Percentiles rank a stretch among this genome's conserved stretches.
These are phyloP conservation scores for Coemansia sp. DNA, from an alignment of 192 early-diverging fungal species.

Conservation along the genomic window DNA sequence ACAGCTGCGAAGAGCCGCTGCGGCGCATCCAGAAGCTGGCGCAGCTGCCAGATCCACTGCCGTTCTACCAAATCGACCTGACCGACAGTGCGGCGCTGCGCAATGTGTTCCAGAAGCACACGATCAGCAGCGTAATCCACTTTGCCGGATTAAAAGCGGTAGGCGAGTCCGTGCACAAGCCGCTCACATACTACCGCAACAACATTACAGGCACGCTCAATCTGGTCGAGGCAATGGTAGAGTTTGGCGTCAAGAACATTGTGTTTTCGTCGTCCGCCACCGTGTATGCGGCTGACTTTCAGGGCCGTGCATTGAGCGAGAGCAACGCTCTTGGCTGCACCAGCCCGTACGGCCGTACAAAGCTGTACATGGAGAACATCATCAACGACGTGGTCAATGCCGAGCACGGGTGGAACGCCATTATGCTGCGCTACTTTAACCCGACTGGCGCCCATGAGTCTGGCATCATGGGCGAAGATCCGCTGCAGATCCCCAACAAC, in stretches of 20 bases:
- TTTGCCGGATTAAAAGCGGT: constrained; percentile 89
- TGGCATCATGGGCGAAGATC: constrained; percentile 91
- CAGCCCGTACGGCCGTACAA: constrained; percentile 96
- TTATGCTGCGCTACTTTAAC: constrained; percentile 89
- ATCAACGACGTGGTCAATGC: constrained; percentile 71
- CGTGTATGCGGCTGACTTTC: constrained; percentile 71
- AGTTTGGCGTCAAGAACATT: constrained; percentile 79
- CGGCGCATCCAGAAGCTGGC: constrained; percentile 66
- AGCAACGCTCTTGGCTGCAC: constrained; percentile 69
- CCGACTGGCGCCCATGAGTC: constrained; percentile 88
- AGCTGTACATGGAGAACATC: constrained; percentile 86
- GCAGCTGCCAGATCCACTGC: constrained; percentile 47
- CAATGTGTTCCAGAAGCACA: constrained; percentile 69
- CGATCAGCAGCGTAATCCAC: constrained; percentile 73
- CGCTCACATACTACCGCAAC: constrained; percentile 90
- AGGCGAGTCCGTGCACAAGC: constrained; percentile 74
- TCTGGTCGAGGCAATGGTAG: constrained; percentile 80
- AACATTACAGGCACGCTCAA: constrained; percentile 88
- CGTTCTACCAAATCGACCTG: constrained; percentile 80
- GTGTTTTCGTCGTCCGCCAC: constrained; percentile 95
- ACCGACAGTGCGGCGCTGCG: constrained; percentile 65
- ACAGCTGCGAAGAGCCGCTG: constrained; percentile 73
- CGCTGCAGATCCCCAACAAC: constrained; percentile 81
- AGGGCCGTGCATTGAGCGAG: constrained; percentile 54
- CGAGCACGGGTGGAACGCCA: constrained; percentile 62